Base-by-base conservation (phyloP, 106 monocot genomes). In the Dactylorhiza incarnata region DNA sequence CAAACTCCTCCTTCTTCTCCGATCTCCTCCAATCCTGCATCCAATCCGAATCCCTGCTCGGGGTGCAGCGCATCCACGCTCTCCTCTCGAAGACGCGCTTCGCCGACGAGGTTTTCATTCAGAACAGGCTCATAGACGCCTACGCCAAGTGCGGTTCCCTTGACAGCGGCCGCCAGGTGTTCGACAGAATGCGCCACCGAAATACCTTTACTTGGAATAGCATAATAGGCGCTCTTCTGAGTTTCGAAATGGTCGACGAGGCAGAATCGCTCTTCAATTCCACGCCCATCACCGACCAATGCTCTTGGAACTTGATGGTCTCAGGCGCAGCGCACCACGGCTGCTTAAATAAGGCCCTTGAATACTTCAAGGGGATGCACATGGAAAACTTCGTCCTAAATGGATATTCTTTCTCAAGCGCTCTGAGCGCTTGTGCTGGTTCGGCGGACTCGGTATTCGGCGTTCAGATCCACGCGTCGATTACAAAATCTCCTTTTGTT, bases 221-320 rank as follows among this genome's bases (percentile, higher is more conserved):
- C 59, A 55, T 94, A 9, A 76, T 94, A 45, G 63, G 81, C 5
- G 87, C 86, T 0, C 59, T 81, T 62, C 61, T 73, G 13, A 73
- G 75, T 22, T 73, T 56, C 45, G 85, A 87, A 9, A n/a, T 48
- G 19, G 51, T 85, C 15, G 72, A 77, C 1, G 84, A 82, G 13
- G 93, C 87, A 1, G 49, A 37, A 0, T 6, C 17, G 45, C 26
- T 90, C 37, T 93, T 93, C 45, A 23, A 10, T 9, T 47, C 67
- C 9, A 83, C 90, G 85, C 89, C 89, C 8, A 70, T 67, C 20
- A 82, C 85, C 2, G 89, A 93, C 55, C 89, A 87, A 80, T 93
- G 92, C 79, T 89, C 92, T 3, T 93, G 92, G 92, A 93, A 82
- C 78, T 82, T 89, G 13, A 89, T 93, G 89, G 78, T 89, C 29